A percentile compares a stretch with the other conserved stretches of the same genome.
Conservation (phyloP, 2,329 filamentous ascomycete species). For the Aspergillus sp. region DNA sequence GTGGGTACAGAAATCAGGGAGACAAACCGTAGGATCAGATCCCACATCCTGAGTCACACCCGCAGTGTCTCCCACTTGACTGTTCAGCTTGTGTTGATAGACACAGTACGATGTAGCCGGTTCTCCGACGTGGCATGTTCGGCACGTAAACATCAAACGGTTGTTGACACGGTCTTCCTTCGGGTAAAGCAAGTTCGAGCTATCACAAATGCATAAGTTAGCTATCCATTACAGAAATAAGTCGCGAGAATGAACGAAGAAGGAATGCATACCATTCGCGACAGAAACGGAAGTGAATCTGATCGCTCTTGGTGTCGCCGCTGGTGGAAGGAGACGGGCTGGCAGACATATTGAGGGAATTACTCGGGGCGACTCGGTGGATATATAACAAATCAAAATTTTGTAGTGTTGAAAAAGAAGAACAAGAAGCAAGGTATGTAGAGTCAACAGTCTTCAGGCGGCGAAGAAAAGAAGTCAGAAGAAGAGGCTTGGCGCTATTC, state of each 20-base stretch:
- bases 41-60: constrained; percentile 96
- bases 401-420: background rate
- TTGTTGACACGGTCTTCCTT: constrained; percentile 83
- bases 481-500: constrained; percentile 10
- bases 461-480: constrained; percentile 1
- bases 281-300: constrained; percentile 96
- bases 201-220: constrained; percentile 29
- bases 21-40: constrained; percentile 96
- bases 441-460: background rate
- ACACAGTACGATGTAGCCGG: constrained; percentile 82
- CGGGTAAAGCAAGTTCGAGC: constrained; percentile 95
- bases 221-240: background rate
- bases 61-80: constrained; percentile 85
- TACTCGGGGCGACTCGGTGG: background rate
- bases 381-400: background rate
- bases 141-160: constrained; percentile 89
- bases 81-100: constrained; percentile 90
- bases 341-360: constrained; percentile 29
- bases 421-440: background rate
- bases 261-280: constrained; percentile 67
- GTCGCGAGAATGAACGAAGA: background rate
- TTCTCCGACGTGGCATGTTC: constrained; percentile 88
- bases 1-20: constrained; percentile 49
- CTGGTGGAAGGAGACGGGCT: constrained; percentile 37
- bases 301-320: constrained; percentile 49